These are phyloP conservation scores for Fusarium sp. DNA, from an alignment of 2,329 filamentous ascomycete genomes.

Conservation along the genomic window DNA sequence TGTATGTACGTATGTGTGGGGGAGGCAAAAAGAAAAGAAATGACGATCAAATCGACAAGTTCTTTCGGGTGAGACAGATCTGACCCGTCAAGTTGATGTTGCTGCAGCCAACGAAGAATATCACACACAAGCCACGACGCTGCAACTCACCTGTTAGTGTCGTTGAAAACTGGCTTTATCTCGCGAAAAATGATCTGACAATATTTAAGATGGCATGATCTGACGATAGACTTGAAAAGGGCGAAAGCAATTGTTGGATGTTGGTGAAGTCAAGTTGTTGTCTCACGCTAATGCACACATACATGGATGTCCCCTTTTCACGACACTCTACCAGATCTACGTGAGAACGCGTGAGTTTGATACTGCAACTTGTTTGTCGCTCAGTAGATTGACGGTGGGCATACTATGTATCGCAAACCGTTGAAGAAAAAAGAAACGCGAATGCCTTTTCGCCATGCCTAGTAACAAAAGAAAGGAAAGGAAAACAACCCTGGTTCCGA, in stretches of 20 bases:
- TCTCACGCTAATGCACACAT: slow-evolving; percentile 22
- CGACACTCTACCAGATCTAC: neutral
- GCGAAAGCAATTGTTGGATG: neutral
- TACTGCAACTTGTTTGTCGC: neutral
- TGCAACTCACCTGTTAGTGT: neutral
- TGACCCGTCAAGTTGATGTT: slow-evolving; percentile 4
- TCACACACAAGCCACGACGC: slow-evolving; percentile 8
- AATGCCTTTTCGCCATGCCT: neutral
- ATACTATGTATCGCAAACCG: neutral
- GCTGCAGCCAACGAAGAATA: slow-evolving; percentile 5
- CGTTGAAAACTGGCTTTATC: neutral
- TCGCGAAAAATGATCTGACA: slow-evolving; percentile 1
- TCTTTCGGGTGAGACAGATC: slow-evolving; percentile 13
- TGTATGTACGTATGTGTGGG: neutral
- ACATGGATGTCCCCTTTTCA: slow-evolving; percentile 5
- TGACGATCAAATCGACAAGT: neutral
- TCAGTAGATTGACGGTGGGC: neutral
- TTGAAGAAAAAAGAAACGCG: slow-evolving; percentile 7
- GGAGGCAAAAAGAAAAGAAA: neutral
- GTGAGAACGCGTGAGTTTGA: neutral
- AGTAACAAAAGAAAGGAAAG: neutral
- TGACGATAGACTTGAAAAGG: slow-evolving; percentile 2
- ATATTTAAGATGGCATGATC: neutral
- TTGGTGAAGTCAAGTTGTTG: neutral
- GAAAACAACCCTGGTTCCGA: neutral